phyloP scores from a whole-genome alignment of 2,329 filamentous ascomycete species.

The Fusarium caatingaense region DNA sequence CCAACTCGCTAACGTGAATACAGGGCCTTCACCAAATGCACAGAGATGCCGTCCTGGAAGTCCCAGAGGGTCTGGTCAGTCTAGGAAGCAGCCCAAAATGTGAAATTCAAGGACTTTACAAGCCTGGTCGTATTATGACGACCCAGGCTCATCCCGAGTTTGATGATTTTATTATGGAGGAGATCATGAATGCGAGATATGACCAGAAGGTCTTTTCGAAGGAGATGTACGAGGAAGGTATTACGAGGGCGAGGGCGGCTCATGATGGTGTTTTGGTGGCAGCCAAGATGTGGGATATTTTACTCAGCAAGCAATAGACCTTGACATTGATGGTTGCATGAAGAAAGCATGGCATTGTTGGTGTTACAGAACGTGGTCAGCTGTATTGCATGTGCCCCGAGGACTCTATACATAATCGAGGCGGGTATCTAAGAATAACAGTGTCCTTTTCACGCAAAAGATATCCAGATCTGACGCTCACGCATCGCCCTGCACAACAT shows the following conservation, averaged over 20 bases:
- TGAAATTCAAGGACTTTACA: slow-evolving; percentile 55
- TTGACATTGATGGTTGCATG: background rate
- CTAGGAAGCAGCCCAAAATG: slow-evolving; percentile 55
- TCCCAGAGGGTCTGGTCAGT: slow-evolving; percentile 52
- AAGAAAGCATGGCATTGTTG: background rate
- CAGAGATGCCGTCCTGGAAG: slow-evolving; percentile 54
- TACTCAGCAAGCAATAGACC: slow-evolving; percentile 2
- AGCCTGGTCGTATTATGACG: slow-evolving; percentile 50
- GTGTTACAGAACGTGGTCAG: background rate
- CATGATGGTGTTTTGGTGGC: slow-evolving; percentile 48
- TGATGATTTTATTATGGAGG: slow-evolving; percentile 52
- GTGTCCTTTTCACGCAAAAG: slow-evolving; percentile 54
- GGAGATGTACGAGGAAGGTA: slow-evolving; percentile 44
- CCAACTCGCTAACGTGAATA: background rate
- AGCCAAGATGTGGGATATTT: slow-evolving; percentile 45
- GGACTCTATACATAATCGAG: slow-evolving; percentile 14
- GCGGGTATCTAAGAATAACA: slow-evolving; percentile 18
- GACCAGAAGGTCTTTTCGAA: slow-evolving; percentile 45
- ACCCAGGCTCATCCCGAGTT: slow-evolving; percentile 60
- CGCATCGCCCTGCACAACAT: slow-evolving; percentile 59
- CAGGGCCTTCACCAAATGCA: slow-evolving; percentile 58
- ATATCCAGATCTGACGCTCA: slow-evolving; percentile 60
- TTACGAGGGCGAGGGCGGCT: slow-evolving; percentile 40
- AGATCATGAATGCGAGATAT: slow-evolving; percentile 46
- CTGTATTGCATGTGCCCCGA: slow-evolving; percentile 15